A percentile compares a stretch with the other conserved stretches of the same genome.
These are phyloP conservation scores for Lasiosphaeria ovina DNA, from an alignment of 495 filamentous ascomycete genomes.

Conservation along the genomic window DNA sequence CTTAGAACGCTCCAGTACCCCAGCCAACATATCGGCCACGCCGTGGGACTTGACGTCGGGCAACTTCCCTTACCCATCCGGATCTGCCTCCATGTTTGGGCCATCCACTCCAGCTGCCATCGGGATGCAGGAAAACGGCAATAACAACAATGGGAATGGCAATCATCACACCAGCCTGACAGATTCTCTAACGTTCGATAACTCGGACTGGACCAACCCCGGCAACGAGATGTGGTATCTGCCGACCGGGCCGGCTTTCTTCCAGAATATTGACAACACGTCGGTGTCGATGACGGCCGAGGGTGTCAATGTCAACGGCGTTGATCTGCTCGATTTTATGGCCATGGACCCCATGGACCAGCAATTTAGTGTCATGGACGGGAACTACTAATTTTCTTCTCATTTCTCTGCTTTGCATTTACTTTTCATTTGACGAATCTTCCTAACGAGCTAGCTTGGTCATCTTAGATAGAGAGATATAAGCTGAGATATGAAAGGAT, in stretches of 20 bases:
- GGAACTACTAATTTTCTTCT: constrained; percentile 19
- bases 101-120: constrained; percentile 44
- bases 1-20: constrained; percentile 44
- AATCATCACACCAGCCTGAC: constrained; percentile 5
- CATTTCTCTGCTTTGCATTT: not conserved
- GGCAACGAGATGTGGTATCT: constrained; percentile 58
- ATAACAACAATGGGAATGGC: not conserved
- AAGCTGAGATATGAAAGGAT: no score
- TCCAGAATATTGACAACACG: constrained; percentile 51
- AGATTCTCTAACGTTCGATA: constrained; percentile 33
- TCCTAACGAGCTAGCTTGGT: no score
- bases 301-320: constrained; percentile 55
- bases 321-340: constrained; percentile 59
- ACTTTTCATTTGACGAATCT: no score
- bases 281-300: constrained; percentile 57
- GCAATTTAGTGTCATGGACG: constrained; percentile 37
- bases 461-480: no score
- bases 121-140: constrained; percentile 26
- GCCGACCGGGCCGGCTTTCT: constrained; percentile 53
- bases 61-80: constrained; percentile 47
- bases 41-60: constrained; percentile 51
- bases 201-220: constrained; percentile 44
- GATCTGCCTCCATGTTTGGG: constrained; percentile 46
- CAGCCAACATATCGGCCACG: constrained; percentile 53
- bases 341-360: constrained; percentile 47